These are phyloP conservation scores for Nitzschia inconspicua DNA, from an alignment of 108 stramenopile genomes.

Conservation along the genomic window DNA sequence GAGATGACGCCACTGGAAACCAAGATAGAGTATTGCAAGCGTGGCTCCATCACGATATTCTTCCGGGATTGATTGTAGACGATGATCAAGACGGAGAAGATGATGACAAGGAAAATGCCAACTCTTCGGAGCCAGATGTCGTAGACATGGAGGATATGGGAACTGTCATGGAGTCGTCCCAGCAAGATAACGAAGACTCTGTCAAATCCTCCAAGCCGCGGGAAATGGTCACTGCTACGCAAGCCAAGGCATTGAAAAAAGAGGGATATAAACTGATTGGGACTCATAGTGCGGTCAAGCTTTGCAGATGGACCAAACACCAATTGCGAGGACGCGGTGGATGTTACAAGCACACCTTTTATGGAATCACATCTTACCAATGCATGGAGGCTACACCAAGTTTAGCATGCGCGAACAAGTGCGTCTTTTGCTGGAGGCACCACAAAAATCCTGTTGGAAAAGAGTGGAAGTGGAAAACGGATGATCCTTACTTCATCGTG, in stretches of 20 bases:
- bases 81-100: conserved; percentile 48
- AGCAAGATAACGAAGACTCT: conserved; percentile 14
- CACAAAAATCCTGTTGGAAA: conserved; percentile 98
- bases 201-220: conserved; percentile 31
- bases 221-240: conserved; percentile 94
- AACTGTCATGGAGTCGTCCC: conserved; percentile 42
- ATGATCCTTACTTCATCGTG: conserved; percentile 89
- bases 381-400: conserved; percentile 97
- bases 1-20: conserved; percentile 80
- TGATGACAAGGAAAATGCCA: conserved; percentile 49
- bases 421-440: conserved; percentile 98
- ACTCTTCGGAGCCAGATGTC: conserved; percentile 52
- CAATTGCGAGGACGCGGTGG: conserved; percentile 94
- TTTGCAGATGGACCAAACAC: conserved; percentile 98
- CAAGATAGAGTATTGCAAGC: conserved; percentile 40
- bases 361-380: conserved; percentile 95
- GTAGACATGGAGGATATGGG: conserved; percentile 94
- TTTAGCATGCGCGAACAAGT: conserved; percentile 96
- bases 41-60: conserved; percentile 36
- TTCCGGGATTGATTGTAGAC: conserved; percentile 23
- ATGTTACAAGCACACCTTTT: conserved; percentile 97
- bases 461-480: conserved; percentile 97
- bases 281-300: conserved; percentile 93
- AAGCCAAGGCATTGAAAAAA: conserved; percentile 88
- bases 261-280: conserved; percentile 97